Evolutionary conservation across 2,329 filamentous ascomycete genomes (phyloP), one percentile per base, ranked within the genome.

Genomic region (Bipolaris bicolor): DNA sequence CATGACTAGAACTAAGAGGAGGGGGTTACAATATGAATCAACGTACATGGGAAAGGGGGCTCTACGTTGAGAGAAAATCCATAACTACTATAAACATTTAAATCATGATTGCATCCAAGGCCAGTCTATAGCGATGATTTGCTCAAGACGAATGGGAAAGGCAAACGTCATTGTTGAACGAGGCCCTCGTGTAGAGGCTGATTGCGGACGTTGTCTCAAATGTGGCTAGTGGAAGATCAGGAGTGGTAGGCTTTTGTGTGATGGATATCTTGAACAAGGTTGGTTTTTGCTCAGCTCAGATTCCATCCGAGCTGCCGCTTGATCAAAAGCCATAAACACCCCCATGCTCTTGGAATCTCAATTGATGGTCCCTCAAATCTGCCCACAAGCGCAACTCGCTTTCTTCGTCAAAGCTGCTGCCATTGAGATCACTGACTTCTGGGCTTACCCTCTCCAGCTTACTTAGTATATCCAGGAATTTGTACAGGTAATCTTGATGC

Each of bases 381-480:
- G 90, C 89, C 92, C 92, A 96, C 57, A 86, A 83, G 18, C 86
- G 82, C 64, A 95, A 76, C 75, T 95, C 91, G 50, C 89, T 85
- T 68, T 94, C 90, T 65, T 95, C 91, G 61, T 90, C 82, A 18
- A 82, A 72, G 71, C 70, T 66, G 60, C 63, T 74, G 48, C 64
- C 60, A 15, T 39, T 77, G 3, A 75, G 63, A 58, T 75, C 70
- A 22, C 61, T 65, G 3, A 56, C 63, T 47, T 67, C 76, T 1
- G 78, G 78, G 48, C 83, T 85, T 3, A 85, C 83, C 58, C 88
- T 86, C 74, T 95, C 91, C 15, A 96, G 79, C 66, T 88, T 88
- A 67, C 89, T 84, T 6, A 96, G 79, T 9, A 93, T 88, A 37
- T 91, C 88, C 13, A 95, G 82, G 66, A 95, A 91, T 7, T 85